Evolutionary conservation across 495 filamentous ascomycete species (phyloP).

Genomic region (Bacidia rubella): DNA sequence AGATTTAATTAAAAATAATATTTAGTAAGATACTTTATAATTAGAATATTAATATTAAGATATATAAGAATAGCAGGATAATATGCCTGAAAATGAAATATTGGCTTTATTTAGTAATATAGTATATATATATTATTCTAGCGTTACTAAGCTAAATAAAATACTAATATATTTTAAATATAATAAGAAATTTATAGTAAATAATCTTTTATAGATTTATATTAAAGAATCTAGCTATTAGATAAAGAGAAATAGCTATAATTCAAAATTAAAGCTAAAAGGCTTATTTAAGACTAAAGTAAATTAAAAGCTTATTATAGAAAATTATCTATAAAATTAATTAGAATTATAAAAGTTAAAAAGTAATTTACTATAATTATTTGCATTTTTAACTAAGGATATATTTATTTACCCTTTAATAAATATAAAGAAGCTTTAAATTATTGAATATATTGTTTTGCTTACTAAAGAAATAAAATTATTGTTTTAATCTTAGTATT

Average conservation of each 20-base stretch:
- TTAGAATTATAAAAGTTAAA: background rate
- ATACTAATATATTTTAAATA: constrained; percentile 1
- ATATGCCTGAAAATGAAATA: too few relatives aligned
- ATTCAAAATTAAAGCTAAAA: background rate
- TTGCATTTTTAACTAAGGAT: background rate
- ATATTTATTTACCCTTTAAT: too few relatives aligned
- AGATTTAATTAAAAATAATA: too few relatives aligned
- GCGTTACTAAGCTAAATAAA: too few relatives aligned
- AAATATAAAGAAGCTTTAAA: background rate
- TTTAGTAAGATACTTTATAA: too few relatives aligned
- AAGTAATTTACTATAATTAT: background rate
- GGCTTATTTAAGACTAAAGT: background rate
- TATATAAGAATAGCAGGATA: too few relatives aligned
- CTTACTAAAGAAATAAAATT: background rate
- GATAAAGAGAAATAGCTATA: background rate
- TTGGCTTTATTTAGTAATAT: too few relatives aligned
- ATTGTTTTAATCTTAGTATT: background rate
- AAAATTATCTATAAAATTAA: background rate
- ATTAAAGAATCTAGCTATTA: too few relatives aligned
- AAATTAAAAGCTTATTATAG: background rate
- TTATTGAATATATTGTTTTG: background rate
- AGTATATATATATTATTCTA: too few relatives aligned
- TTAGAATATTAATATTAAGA: too few relatives aligned
- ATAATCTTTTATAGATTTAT: background rate
- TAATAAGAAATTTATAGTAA: background rate